Percentiles rank a stretch among this genome's conserved stretches.
phyloP scores from a whole-genome alignment of 1,284 basidiomycete genomes.

The Lentinula novae-zelandiae region DNA sequence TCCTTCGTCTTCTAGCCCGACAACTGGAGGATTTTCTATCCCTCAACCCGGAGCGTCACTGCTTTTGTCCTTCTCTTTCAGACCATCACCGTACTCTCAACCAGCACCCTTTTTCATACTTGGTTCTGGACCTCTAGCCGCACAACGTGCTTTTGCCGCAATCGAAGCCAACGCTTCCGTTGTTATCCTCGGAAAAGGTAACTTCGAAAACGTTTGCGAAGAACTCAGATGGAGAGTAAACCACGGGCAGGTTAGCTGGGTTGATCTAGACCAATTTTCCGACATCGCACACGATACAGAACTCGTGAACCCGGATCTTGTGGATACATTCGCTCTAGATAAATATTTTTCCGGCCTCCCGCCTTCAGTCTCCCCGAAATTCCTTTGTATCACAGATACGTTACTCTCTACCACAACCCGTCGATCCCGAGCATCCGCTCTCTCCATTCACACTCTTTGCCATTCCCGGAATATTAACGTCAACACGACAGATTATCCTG shows the following conservation, averaged over 20 bases:
- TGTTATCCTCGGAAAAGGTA: conserved; percentile 55
- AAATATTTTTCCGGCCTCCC: conserved; percentile 38
- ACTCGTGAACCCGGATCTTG: conserved; percentile 23
- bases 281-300: conserved; percentile 23
- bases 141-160: conserved; percentile 75
- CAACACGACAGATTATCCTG: conserved; percentile 85
- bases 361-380: conserved; percentile 13
- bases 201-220: conserved; percentile 50
- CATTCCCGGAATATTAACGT: conserved; percentile 64
- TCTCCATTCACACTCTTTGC: conserved; percentile 52
- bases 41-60: conserved; percentile 70
- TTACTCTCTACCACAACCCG: conserved; percentile 37
- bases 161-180: conserved; percentile 82
- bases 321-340: conserved; percentile 35
- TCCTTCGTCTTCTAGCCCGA: neutral
- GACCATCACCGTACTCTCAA: conserved; percentile 31
- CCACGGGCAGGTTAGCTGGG: conserved; percentile 49
- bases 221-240: conserved; percentile 68
- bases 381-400: conserved; percentile 79
- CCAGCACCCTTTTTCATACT: conserved; percentile 60
- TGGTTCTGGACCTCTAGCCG: conserved; percentile 76
- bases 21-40: conserved; percentile 30
- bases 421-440: conserved; percentile 50
- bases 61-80: conserved; percentile 61
- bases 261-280: conserved; percentile 43